Evolutionary conservation across 148 eudicot genomes (phyloP).

Genomic region (Amaranthus palmeri): DNA sequence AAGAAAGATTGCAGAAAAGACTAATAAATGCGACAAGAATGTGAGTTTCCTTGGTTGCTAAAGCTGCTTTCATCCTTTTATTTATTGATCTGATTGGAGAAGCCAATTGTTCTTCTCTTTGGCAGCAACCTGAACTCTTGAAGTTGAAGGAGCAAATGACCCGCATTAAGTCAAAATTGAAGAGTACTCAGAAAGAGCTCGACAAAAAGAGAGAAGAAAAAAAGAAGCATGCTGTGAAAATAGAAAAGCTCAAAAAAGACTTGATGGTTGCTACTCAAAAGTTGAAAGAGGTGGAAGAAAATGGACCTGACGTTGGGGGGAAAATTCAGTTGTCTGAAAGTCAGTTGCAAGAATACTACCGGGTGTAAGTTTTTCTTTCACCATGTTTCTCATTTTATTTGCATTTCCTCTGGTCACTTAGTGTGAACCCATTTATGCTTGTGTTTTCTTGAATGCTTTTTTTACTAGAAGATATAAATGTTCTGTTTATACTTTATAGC

Average conservation of each 20-base stretch:
- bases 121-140: slow-evolving; percentile 82
- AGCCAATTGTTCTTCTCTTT: slow-evolving; percentile 17
- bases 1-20: slow-evolving; percentile 68
- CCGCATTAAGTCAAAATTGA: slow-evolving; percentile 64
- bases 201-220: slow-evolving; percentile 83
- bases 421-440: not conserved
- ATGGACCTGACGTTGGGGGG: slow-evolving; percentile 66
- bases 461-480: not conserved
- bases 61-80: slow-evolving; percentile 4
- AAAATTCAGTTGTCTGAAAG: slow-evolving; percentile 65
- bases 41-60: slow-evolving; percentile 35
- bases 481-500: not conserved
- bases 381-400: not conserved
- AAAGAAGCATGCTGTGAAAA: slow-evolving; percentile 57
- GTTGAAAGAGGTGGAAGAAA: slow-evolving; percentile 54
- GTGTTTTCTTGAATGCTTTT: not conserved
- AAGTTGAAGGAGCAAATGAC: slow-evolving; percentile 71
- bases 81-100: not conserved
- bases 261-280: slow-evolving; percentile 48
- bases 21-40: slow-evolving; percentile 60
- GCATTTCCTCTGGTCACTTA: not conserved
- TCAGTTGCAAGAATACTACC: slow-evolving; percentile 72
- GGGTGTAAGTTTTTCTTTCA: slow-evolving; percentile 51
- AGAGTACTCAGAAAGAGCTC: slow-evolving; percentile 74
- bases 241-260: slow-evolving; percentile 71